Conservation (phyloP, 2,329 filamentous ascomycete genomes). For the Trichoderma sp. region DNA sequence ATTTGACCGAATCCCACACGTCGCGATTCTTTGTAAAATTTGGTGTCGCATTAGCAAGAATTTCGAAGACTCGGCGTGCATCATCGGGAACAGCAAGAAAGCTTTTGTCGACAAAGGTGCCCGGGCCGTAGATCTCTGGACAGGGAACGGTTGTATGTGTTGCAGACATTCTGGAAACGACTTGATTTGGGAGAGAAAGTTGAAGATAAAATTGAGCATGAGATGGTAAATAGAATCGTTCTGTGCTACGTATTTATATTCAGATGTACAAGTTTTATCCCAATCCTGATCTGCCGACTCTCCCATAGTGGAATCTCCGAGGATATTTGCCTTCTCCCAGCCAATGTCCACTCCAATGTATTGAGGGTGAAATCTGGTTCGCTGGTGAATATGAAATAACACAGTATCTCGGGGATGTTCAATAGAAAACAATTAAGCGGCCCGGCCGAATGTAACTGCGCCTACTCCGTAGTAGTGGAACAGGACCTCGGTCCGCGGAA, state of each 20-base stretch:
- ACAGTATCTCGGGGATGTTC: no score
- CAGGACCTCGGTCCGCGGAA: background rate
- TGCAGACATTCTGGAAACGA: background rate
- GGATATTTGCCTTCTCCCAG: no score
- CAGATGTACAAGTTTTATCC: background rate
- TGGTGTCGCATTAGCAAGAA: background rate
- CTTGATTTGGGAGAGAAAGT: background rate
- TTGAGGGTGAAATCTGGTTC: no score
- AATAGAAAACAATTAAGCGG: no score
- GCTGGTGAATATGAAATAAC: no score
- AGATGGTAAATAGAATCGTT: background rate
- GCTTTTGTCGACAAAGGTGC: background rate
- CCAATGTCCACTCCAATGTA: no score
- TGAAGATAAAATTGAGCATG: background rate
- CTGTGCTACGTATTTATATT: background rate
- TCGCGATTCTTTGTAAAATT: background rate
- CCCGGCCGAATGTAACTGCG: background rate
- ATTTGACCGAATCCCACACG: background rate
- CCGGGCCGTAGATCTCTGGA: background rate
- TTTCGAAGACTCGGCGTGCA: background rate
- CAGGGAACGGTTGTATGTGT: background rate
- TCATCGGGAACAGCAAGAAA: background rate
- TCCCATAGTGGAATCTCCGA: no score
- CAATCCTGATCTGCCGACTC: background rate
- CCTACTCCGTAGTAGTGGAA: background rate